These are phyloP conservation scores for Apostasia shenzhenica DNA, from an alignment of 106 monocot species.

Conservation along the genomic window DNA sequence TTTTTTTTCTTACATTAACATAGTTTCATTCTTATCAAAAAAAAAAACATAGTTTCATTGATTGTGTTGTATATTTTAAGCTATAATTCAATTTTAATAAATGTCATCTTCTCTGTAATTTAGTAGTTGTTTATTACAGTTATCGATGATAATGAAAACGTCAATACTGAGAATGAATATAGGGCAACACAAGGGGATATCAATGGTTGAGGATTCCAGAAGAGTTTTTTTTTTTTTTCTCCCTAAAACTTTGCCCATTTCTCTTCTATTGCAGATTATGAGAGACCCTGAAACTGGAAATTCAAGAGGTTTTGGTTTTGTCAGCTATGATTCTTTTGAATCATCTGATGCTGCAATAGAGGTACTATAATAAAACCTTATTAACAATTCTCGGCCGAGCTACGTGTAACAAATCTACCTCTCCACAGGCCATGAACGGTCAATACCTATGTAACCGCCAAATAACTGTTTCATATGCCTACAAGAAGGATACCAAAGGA, in stretches of 20 bases:
- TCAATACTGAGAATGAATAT: too few relatives aligned
- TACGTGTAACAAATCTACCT: background rate
- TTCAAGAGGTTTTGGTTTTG: constrained; percentile 92
- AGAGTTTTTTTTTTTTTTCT: background rate
- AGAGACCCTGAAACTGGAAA: constrained; percentile 94
- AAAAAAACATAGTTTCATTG: too few relatives aligned
- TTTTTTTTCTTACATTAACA: too few relatives aligned
- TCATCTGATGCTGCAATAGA: constrained; percentile 92
- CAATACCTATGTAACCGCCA: constrained; percentile 92
- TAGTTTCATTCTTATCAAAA: too few relatives aligned
- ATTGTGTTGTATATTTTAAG: too few relatives aligned
- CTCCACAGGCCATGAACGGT: constrained; percentile 82
- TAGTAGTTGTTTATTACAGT: too few relatives aligned
- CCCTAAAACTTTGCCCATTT: background rate
- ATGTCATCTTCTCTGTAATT: too few relatives aligned
- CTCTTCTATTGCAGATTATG: constrained; percentile 64
- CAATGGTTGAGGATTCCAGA: too few relatives aligned
- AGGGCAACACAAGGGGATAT: too few relatives aligned
- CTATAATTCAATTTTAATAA: too few relatives aligned
- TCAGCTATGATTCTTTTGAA: constrained; percentile 97
- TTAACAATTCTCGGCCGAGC: background rate
- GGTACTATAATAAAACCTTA: constrained; percentile 24
- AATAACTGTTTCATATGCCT: constrained; percentile 91
- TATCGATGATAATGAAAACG: too few relatives aligned
- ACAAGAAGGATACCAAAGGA: constrained; percentile 98